A percentile compares a stretch with the other conserved stretches of the same genome.
These are phyloP conservation scores for Crithidia bombi DNA, from an alignment of 208 protist species.

Conservation along the genomic window DNA sequence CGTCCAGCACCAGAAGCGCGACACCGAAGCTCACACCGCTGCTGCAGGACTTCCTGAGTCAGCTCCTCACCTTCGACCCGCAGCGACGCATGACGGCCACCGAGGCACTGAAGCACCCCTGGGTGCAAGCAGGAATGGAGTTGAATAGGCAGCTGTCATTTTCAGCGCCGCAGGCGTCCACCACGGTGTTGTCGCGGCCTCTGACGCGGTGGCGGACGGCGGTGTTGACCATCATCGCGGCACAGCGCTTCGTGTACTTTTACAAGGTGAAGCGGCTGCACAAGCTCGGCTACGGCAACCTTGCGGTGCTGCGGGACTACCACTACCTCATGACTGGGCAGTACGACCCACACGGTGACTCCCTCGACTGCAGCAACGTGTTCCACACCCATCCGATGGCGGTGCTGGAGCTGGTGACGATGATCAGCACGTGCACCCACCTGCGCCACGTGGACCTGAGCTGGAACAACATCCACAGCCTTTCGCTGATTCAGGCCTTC, in stretches of 20 bases:
- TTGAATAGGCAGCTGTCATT: slow-evolving; percentile 25
- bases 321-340: slow-evolving; percentile 62
- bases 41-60: slow-evolving; percentile 80
- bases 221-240: slow-evolving; percentile 62
- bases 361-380: slow-evolving; percentile 68
- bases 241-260: slow-evolving; percentile 73
- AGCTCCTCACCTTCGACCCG: slow-evolving; percentile 73
- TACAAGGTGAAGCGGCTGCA: slow-evolving; percentile 49
- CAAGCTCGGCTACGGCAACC: slow-evolving; percentile 49
- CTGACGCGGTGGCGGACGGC: slow-evolving; percentile 46
- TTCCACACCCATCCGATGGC: slow-evolving; percentile 60
- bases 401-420: slow-evolving; percentile 65
- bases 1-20: background rate
- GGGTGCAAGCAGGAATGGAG: slow-evolving; percentile 67
- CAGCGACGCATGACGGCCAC: slow-evolving; percentile 77
- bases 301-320: slow-evolving; percentile 61
- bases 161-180: background rate
- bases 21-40: slow-evolving; percentile 9
- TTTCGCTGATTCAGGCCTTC: slow-evolving; percentile 71
- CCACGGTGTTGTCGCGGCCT: background rate
- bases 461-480: slow-evolving; percentile 77
- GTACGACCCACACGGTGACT: slow-evolving; percentile 44
- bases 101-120: slow-evolving; percentile 86
- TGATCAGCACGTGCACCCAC: slow-evolving; percentile 61
- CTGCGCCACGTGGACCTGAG: slow-evolving; percentile 72